A percentile compares a stretch with the other conserved stretches of the same genome.
These are phyloP conservation scores for Trichoderma semiorbis DNA, from an alignment of 2,329 filamentous ascomycete genomes.

Conservation along the genomic window DNA sequence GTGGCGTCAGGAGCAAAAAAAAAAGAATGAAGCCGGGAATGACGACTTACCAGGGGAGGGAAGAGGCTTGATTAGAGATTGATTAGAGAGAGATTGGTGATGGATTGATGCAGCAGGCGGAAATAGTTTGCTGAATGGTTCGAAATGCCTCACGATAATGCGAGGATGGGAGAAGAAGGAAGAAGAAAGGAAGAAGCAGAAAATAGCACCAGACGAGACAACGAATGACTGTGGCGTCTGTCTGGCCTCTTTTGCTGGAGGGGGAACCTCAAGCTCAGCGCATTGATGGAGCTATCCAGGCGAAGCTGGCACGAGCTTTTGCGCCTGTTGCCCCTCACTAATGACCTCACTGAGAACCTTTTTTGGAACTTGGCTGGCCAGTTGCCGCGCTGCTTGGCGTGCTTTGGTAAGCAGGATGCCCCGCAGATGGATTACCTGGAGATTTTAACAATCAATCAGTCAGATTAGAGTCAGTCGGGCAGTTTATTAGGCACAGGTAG, in stretches of 20 bases:
- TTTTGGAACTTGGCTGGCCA: constrained; percentile 6
- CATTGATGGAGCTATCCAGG: background rate
- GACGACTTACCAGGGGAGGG: background rate
- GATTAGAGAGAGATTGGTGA: background rate
- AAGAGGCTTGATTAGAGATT: background rate
- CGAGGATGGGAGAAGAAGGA: background rate
- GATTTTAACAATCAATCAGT: background rate
- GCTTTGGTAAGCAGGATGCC: background rate
- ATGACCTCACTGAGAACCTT: constrained; percentile 4
- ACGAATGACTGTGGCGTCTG: background rate
- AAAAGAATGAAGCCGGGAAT: background rate
- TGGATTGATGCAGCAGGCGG: background rate
- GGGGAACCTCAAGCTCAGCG: background rate
- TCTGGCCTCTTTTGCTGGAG: background rate
- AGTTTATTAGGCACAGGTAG: no score
- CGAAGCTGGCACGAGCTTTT: background rate
- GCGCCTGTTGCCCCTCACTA: background rate
- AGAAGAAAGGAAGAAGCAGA: background rate
- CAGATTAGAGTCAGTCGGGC: background rate
- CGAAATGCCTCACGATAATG: background rate
- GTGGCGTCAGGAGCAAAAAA: background rate
- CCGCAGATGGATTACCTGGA: background rate
- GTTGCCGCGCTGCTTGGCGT: background rate
- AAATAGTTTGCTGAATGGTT: background rate
- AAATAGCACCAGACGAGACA: background rate